These are phyloP conservation scores for Crotalaria pallida DNA, from an alignment of 306 rosid species.

Conservation along the genomic window DNA sequence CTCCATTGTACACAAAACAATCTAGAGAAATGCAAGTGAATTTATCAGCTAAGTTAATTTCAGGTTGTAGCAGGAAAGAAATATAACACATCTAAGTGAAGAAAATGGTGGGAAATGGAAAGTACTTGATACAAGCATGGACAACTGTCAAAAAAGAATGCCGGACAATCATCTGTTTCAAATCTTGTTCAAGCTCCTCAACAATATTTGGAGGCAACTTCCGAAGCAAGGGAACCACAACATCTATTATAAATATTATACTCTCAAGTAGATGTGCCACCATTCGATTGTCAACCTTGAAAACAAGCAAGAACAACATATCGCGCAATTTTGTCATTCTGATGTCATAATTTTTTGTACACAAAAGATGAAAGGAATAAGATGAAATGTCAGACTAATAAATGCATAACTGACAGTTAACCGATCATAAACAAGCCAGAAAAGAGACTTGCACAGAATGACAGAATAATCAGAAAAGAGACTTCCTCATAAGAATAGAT, in stretches of 20 bases:
- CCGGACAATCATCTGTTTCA: conserved; percentile 88
- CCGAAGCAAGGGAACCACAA: conserved; percentile 78
- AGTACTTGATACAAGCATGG: conserved; percentile 97
- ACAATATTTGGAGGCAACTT: conserved; percentile 74
- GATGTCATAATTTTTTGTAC: conserved; percentile 11
- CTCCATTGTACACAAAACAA: not conserved
- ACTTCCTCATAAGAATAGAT: too few relatives aligned
- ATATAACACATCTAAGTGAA: conserved; percentile 8
- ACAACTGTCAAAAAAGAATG: conserved; percentile 95
- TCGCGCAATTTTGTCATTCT: conserved; percentile 3
- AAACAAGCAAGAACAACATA: conserved; percentile 26
- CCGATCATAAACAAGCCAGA: conserved; percentile 2
- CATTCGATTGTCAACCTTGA: conserved; percentile 74
- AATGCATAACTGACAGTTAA: not conserved
- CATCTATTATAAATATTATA: conserved; percentile 83
- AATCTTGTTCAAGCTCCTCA: conserved; percentile 91
- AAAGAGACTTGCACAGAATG: too few relatives aligned
- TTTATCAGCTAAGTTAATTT: conserved; percentile 8
- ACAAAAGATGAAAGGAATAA: not conserved
- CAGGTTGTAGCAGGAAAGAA: conserved; percentile 6
- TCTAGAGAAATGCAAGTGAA: conserved; percentile 2
- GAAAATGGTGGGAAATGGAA: conserved; percentile 19
- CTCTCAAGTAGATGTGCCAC: conserved; percentile 85
- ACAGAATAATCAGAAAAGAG: too few relatives aligned
- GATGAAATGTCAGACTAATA: conserved; percentile 1